Evolutionary conservation across 768 basidiomycete species (phyloP), one percentile per base, ranked within the genome.

Genomic region (Hemileccinum rubropunctum): DNA sequence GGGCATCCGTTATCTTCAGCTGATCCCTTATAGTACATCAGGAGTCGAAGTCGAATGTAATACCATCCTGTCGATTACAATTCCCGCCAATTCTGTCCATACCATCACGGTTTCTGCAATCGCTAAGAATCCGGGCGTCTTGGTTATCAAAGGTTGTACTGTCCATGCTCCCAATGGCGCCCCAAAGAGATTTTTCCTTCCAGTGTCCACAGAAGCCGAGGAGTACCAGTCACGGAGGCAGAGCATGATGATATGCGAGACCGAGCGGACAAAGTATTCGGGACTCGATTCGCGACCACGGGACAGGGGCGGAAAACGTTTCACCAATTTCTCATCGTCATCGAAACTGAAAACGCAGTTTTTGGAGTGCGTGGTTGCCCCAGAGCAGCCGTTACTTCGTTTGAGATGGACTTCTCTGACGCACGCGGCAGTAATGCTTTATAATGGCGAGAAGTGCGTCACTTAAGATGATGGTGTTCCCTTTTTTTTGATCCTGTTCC

Each of bases 371-470:
- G 74, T 78, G 33, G 91, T 98, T 17, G 82, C 95, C 17, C 84
- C 87, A 2, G 86, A 91, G 59, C 91, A 94, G 61, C 97, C 97
- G 9, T 67, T 94, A 28, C 72, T 98, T 47, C 82, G 91, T 53
- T 86, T 99, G 64, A 79, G 90, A 48, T 76, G 90, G 62, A 90
- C 87, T 14, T 91, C 90, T n/a, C 71, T 97, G 18, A 95, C 89
- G 1, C 93, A 97, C 58, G 93, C 92, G 1, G 92, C 95, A 0
- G 73, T 98, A 21, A 95, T 97, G 91, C 73, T 98, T 44, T 98
- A 95, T 62, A 82, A 95, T 42, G 97, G 97, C 30, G 97, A 99
- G 73, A 84, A 72, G 95, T 93, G 54, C 52, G 83, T 71, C 6
- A 5, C 14, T 32, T 48, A 23, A 20, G 21, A 54, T 18, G 33